Evolutionary conservation across 169 alveolate species (phyloP).

Genomic region (Cryptosporidium xiaoi): DNA sequence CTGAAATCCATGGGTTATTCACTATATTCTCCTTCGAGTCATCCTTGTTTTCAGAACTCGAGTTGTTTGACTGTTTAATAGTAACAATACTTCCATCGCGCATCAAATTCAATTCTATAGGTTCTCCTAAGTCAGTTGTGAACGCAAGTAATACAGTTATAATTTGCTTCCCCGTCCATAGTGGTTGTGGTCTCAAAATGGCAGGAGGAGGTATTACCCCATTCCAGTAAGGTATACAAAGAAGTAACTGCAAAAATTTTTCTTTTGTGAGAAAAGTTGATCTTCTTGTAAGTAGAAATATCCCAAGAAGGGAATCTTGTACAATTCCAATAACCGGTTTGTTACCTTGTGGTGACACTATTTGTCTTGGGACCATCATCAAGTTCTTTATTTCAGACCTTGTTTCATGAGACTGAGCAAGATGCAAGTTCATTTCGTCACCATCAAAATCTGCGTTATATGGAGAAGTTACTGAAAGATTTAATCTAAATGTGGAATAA

Average conservation of each 20-base stretch:
- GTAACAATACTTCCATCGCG: slow-evolving; percentile 82
- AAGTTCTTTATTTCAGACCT: slow-evolving; percentile 98
- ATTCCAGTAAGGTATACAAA: slow-evolving; percentile 97
- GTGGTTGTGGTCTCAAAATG: slow-evolving; percentile 95
- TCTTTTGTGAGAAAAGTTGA: slow-evolving; percentile 96
- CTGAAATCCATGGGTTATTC: slow-evolving; percentile 80
- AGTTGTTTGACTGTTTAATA: slow-evolving; percentile 73
- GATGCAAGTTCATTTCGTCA: slow-evolving; percentile 99
- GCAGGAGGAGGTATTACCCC: slow-evolving; percentile 98
- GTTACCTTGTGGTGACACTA: slow-evolving; percentile 99
- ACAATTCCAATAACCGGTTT: slow-evolving; percentile 99
- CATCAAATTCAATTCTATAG: slow-evolving; percentile 81
- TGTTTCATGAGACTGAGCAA: slow-evolving; percentile 98
- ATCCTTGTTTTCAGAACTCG: slow-evolving; percentile 77
- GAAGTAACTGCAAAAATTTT: slow-evolving; percentile 90
- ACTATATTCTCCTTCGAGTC: slow-evolving; percentile 77
- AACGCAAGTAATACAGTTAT: slow-evolving; percentile 94
- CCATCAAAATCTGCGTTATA: slow-evolving; percentile 99
- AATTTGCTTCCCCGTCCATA: slow-evolving; percentile 99
- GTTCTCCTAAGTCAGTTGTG: slow-evolving; percentile 71
- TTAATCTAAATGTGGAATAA: slow-evolving; percentile 98
- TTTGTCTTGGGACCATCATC: slow-evolving; percentile 98
- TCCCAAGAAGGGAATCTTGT: slow-evolving; percentile 97
- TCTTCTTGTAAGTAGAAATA: slow-evolving; percentile 93
- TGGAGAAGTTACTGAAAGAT: slow-evolving; percentile 98